Base-by-base conservation (phyloP, 257 asterid genomes). In the Solanum arcanum region DNA sequence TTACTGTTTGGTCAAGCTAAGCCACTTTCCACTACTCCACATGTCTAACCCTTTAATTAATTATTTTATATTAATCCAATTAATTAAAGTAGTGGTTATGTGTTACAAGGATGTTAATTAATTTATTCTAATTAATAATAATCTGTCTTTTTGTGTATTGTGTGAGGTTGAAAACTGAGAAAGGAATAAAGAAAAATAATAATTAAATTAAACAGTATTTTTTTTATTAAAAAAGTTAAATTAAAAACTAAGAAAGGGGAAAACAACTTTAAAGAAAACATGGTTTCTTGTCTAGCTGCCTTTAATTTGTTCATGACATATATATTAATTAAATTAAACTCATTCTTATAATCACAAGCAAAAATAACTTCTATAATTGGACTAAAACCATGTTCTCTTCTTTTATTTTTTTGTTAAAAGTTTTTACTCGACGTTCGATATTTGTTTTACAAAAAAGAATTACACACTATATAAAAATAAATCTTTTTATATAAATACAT, bases 261-360 rank as follows among this genome's bases (percentile, higher is more conserved):
- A 93, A 92, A 87, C 87, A 87, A 89, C 91, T 92, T 89, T 92
- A 52, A 84, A 60, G 29, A 92, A 77, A 91, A 91, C 93, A 90
- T 93, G 93, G 93, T 47, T 46, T 93, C 91, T 83, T 91, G 91
- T 88, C 68, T 90, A 11, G 52, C 83, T 82, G 39, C 84, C 47
- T 27, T 78, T 2, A 56, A 56, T 56, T 56, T 78, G 84, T 78
- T 46, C 42, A 27, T 80, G 60, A 46, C 86, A 21, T 84, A 9
- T 60, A 8, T 18, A 47, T 49, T 29, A 64, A 27, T 49, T 44
- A 41, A 42, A 59, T 25, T 39, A 14, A 39, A 44, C 39, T 84
- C 42, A 64, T 46, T 84, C 68, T 35, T 5, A 12, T 85, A 90
- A 73, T 52, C 16, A 68, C 59, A 42, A 72, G 86, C 49, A 78